Conservation (phyloP, 2,329 filamentous ascomycete species). For the Paramyrothecium roridum region DNA sequence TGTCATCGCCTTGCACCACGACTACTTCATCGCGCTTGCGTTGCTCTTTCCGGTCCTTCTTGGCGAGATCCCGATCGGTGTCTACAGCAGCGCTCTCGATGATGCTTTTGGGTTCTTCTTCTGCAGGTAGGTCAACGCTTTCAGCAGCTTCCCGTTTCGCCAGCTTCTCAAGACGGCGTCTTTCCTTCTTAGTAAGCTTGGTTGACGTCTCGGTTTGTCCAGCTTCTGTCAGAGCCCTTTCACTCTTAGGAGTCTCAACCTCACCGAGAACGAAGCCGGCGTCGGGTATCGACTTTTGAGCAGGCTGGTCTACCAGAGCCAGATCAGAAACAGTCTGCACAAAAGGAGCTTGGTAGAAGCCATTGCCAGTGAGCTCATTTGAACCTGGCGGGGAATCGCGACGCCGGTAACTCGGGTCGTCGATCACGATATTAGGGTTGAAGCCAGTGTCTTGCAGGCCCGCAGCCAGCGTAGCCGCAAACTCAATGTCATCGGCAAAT, state of each 20-base stretch:
- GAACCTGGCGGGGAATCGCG: slow-evolving; percentile 63
- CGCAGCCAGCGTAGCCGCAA: slow-evolving; percentile 67
- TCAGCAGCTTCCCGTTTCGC: slow-evolving; percentile 30
- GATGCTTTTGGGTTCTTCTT: slow-evolving; percentile 4
- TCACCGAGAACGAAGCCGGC: slow-evolving; percentile 47
- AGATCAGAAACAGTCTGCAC: slow-evolving; percentile 45
- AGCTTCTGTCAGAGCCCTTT: neutral
- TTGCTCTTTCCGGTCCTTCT: slow-evolving; percentile 24
- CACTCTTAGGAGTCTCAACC: slow-evolving; percentile 36
- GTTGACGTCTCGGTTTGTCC: slow-evolving; percentile 18
- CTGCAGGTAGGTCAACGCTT: slow-evolving; percentile 2
- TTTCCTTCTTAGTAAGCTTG: slow-evolving; percentile 46
- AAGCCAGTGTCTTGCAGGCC: slow-evolving; percentile 68
- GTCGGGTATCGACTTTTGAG: slow-evolving; percentile 22
- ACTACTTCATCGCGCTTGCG: slow-evolving; percentile 36
- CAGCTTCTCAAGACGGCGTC: slow-evolving; percentile 44
- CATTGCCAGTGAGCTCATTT: slow-evolving; percentile 39
- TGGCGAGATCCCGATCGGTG: slow-evolving; percentile 20
- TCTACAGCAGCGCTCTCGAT: slow-evolving; percentile 20
- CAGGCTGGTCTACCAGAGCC: slow-evolving; percentile 24
- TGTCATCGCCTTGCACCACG: slow-evolving; percentile 21
- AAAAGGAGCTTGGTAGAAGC: slow-evolving; percentile 46
- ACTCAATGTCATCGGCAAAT: slow-evolving; percentile 66
- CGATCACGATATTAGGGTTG: slow-evolving; percentile 66
- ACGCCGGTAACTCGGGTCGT: slow-evolving; percentile 60